Evolutionary conservation across 495 filamentous ascomycete species (phyloP), one percentile per base, ranked within the genome.

Genomic region (Penicillium steckii): DNA sequence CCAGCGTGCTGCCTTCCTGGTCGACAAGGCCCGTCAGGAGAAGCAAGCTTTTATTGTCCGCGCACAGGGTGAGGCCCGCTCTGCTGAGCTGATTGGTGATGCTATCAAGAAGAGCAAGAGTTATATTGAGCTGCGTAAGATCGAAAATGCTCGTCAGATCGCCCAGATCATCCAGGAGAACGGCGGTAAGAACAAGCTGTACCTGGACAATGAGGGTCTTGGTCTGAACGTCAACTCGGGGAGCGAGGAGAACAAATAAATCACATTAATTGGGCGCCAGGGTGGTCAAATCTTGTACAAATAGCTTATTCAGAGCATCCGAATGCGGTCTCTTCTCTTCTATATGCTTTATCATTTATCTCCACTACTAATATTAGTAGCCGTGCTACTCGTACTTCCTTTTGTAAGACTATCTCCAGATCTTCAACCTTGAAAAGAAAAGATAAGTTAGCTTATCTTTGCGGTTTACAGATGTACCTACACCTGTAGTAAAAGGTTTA

Each of bases 11-110:
- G 94, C 94, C 35, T 98, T 98, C 80, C 79, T 97, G 32, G 94
- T 98, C 57, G 94, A 98, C 82, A 97, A 97, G 76, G 94, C 94
- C 29, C 88, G 94, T 54, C 94, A 98, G 71, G 94, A 98, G 81
- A 98, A 98, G 80, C 95, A 97, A 77, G 94, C 94, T 52, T 96
- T 90, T 77, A 92, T 98, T 60, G 94, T 98, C 61, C 89, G 91
- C 71, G 94, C 94, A 12, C 95, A 97, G 82, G 94, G 94, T 91
- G 94, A 98, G 75, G 94, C 94, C 35, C 90, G 94, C 59, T 97
- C 94, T 41, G 94, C 94, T 26, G 91, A 98, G 72, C 87, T 98
- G 42, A 96, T 98, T 61, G 94, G 94, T 70, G 94, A 98, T 35
- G 94, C 94, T 27, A 96, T 98, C 83, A 97, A 98, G 86, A 97